phyloP scores from a whole-genome alignment of 768 basidiomycete genomes.

The Serendipita indica region DNA sequence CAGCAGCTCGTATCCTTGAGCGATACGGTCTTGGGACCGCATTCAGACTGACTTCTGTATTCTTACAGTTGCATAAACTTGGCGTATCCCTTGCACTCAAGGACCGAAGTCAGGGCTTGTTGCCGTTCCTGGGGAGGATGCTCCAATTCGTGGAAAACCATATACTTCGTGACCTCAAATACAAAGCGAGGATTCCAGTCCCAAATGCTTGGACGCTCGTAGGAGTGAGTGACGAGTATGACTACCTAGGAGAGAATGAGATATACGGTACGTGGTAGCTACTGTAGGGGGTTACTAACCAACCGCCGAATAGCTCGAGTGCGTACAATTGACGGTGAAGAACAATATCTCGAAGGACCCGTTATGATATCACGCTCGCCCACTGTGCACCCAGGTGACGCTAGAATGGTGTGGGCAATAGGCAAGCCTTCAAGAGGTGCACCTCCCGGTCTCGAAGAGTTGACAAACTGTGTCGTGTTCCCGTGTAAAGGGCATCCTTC shows the following conservation, averaged over 20 bases:
- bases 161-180: slow-evolving; percentile 59
- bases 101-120: slow-evolving; percentile 16
- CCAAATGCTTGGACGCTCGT: slow-evolving; percentile 55
- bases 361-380: slow-evolving; percentile 58
- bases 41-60: slow-evolving; percentile 37
- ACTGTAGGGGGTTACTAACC: background rate
- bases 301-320: background rate
- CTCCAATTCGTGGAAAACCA: slow-evolving; percentile 49
- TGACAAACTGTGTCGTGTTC: slow-evolving; percentile 62
- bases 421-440: slow-evolving; percentile 35
- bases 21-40: slow-evolving; percentile 31
- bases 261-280: slow-evolving; percentile 44
- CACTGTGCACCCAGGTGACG: slow-evolving; percentile 61
- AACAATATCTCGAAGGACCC: slow-evolving; percentile 43
- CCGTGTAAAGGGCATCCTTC: slow-evolving; percentile 34
- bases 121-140: slow-evolving; percentile 38
- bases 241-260: slow-evolving; percentile 41
- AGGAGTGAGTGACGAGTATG: slow-evolving; percentile 68
- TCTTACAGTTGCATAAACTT: slow-evolving; percentile 35
- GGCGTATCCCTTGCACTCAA: slow-evolving; percentile 33
- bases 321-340: slow-evolving; percentile 25
- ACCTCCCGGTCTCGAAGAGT: background rate
- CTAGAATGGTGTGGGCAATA: slow-evolving; percentile 45
- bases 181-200: slow-evolving; percentile 57
- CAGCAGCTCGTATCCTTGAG: slow-evolving; percentile 36